A percentile compares a stretch with the other conserved stretches of the same genome.
These are phyloP conservation scores for Sclerotinia nivalis DNA, from an alignment of 2,329 filamentous ascomycete species.

Conservation along the genomic window DNA sequence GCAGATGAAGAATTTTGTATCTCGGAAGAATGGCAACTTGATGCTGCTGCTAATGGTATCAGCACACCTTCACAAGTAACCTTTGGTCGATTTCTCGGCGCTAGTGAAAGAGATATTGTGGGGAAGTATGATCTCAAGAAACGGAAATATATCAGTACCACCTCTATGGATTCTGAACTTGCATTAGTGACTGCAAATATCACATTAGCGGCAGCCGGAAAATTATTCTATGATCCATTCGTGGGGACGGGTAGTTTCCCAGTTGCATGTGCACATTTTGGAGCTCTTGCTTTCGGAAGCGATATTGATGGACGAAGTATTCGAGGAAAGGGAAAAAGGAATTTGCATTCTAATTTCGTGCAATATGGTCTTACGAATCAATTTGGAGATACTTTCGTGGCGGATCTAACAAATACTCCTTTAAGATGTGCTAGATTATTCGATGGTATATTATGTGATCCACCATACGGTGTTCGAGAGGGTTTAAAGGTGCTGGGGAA, in stretches of 20 bases:
- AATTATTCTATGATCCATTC: constrained; percentile 91
- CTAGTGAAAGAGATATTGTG: constrained; percentile 66
- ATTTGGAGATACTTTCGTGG: constrained; percentile 78
- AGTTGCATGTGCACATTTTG: constrained; percentile 86
- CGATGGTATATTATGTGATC: constrained; percentile 93
- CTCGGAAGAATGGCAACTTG: constrained; percentile 75
- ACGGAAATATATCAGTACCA: constrained; percentile 88
- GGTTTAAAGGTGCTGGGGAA: constrained; percentile 84
- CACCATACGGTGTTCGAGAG: constrained; percentile 92
- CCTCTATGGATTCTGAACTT: constrained; percentile 95
- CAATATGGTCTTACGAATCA: constrained; percentile 71
- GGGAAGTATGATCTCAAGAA: constrained; percentile 88
- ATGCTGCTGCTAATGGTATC: constrained; percentile 50
- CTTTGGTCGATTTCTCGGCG: constrained; percentile 70
- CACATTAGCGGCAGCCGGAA: constrained; percentile 77
- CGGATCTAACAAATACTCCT: constrained; percentile 86
- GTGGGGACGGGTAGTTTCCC: constrained; percentile 94
- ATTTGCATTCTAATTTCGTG: constrained; percentile 68
- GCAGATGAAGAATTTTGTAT: constrained; percentile 76
- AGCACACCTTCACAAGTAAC: constrained; percentile 62
- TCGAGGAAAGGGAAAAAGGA: constrained; percentile 62
- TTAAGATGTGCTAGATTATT: constrained; percentile 62
- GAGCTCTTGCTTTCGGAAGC: constrained; percentile 78
- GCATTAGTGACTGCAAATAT: constrained; percentile 91
- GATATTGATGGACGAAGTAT: constrained; percentile 94